Conservation (phyloP, 106 monocot species). For the Gastrodia elata region DNA sequence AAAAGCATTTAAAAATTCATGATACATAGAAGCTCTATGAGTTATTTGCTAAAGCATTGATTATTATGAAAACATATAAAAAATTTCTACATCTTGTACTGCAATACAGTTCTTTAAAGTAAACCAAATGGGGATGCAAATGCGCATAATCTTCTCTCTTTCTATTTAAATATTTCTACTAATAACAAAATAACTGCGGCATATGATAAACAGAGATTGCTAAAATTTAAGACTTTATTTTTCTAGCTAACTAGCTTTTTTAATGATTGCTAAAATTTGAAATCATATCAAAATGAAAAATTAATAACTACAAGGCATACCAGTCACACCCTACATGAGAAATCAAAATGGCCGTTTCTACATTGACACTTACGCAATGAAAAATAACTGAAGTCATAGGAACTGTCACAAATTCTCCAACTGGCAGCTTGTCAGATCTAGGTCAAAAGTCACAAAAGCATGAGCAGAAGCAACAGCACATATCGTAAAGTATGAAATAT, state of each 20-base stretch:
- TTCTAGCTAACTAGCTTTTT: background rate
- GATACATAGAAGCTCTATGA: background rate
- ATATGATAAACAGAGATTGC: background rate
- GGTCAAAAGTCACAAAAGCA: no score
- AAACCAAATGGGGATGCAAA: background rate
- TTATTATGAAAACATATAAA: background rate
- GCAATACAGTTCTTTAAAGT: background rate
- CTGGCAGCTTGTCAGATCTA: background rate
- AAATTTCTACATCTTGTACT: background rate
- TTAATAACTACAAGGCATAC: background rate
- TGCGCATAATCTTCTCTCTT: background rate
- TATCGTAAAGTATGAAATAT: no score
- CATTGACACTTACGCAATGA: background rate
- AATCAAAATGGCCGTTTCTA: background rate
- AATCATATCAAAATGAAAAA: background rate
- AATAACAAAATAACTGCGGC: background rate
- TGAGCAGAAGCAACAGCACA: no score
- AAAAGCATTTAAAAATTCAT: background rate
- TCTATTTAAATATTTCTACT: background rate
- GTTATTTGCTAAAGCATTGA: background rate
- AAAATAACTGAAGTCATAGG: background rate
- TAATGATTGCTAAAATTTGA: background rate
- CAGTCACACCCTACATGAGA: background rate
- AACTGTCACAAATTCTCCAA: background rate
- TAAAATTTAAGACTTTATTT: background rate